Percentiles rank a stretch among this genome's conserved stretches.
These are phyloP conservation scores for Karstenula rhodostoma DNA, from an alignment of 2,329 filamentous ascomycete genomes.

Conservation along the genomic window DNA sequence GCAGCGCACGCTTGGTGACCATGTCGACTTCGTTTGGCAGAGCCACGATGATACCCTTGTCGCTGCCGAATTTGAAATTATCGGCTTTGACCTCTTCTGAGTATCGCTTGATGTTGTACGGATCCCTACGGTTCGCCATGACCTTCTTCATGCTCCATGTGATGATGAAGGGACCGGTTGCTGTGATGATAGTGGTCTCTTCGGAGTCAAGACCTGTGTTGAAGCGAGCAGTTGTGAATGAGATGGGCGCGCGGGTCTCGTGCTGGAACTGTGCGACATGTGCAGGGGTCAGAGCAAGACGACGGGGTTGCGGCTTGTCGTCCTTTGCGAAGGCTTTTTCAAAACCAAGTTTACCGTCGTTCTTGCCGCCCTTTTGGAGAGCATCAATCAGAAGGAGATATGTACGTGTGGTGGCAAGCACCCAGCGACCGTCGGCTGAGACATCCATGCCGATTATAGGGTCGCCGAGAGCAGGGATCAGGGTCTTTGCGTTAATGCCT, in stretches of 20 bases:
- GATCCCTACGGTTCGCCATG: conserved; percentile 78
- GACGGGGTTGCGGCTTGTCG: conserved; percentile 89
- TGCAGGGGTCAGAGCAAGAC: conserved; percentile 85
- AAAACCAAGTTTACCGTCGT: conserved; percentile 97
- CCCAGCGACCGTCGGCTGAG: conserved; percentile 93
- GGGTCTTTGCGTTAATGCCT: conserved; percentile 96
- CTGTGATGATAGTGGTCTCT: conserved; percentile 95
- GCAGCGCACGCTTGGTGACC: conserved; percentile 85
- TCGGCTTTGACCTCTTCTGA: conserved; percentile 95
- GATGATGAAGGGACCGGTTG: conserved; percentile 94
- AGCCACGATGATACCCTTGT: conserved; percentile 98
- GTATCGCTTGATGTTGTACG: conserved; percentile 97
- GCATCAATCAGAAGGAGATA: conserved; percentile 95
- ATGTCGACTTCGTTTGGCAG: conserved; percentile 98
- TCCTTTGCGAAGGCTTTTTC: conserved; percentile 93
- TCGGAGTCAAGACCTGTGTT: conserved; percentile 82
- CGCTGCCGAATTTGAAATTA: conserved; percentile 96
- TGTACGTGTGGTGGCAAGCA: conserved; percentile 91
- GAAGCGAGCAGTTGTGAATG: conserved; percentile 92
- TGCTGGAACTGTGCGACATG: conserved; percentile 98
- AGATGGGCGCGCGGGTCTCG: conserved; percentile 85
- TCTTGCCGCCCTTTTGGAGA: conserved; percentile 90
- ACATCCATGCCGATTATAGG: conserved; percentile 95
- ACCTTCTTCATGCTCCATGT: conserved; percentile 97
- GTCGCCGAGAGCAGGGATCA: conserved; percentile 93